These are phyloP conservation scores for Euphrasia confusa DNA, from an alignment of 257 asterid genomes.

Conservation along the genomic window DNA sequence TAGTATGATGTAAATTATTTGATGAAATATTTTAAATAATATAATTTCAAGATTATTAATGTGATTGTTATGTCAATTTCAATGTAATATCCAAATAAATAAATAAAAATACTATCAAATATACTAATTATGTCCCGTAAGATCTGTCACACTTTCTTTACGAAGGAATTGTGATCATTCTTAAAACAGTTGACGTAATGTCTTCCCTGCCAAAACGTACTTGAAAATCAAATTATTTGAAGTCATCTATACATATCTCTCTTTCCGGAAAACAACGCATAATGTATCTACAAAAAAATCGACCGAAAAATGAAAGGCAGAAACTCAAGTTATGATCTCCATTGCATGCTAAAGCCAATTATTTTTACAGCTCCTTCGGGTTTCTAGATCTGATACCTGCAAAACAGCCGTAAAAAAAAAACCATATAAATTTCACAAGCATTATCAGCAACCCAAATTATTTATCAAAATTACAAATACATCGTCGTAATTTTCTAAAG, in stretches of 20 bases:
- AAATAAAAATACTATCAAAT: too few species aligned
- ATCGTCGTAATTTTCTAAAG: too few species aligned
- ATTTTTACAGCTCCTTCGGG: neutral
- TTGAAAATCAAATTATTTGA: neutral
- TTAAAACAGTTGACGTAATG: too few species aligned
- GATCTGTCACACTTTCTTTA: too few species aligned
- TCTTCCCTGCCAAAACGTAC: too few species aligned
- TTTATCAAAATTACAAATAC: too few species aligned
- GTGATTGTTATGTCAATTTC: too few species aligned
- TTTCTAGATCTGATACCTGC: neutral
- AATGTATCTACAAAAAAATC: slow-evolving; percentile 23
- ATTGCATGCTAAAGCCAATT: slow-evolving; percentile 14
- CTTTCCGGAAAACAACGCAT: slow-evolving; percentile 24
- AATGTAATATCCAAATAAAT: too few species aligned
- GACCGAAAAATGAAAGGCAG: slow-evolving; percentile 16
- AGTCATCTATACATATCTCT: slow-evolving; percentile 32
- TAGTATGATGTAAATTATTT: neutral
- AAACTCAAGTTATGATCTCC: slow-evolving; percentile 24
- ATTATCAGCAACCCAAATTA: too few species aligned
- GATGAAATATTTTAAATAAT: neutral
- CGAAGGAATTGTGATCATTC: too few species aligned
- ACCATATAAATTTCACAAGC: neutral
- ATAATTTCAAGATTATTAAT: too few species aligned
- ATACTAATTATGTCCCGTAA: too few species aligned
- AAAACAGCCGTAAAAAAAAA: neutral